Conservation (phyloP, 208 protist genomes). For the Leishmania mexicana region DNA sequence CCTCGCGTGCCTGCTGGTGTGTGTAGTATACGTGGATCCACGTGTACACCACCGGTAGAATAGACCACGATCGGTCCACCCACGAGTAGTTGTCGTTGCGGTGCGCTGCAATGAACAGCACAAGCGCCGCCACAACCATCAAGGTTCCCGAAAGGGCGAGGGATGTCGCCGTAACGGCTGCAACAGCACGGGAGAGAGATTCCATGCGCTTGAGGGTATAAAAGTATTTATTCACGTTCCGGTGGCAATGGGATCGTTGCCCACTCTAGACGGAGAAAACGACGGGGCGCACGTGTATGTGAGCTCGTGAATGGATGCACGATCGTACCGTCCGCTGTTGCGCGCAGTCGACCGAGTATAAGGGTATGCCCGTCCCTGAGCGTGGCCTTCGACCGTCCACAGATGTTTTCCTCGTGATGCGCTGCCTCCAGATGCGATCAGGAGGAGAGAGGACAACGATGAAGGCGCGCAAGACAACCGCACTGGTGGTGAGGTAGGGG, state of each 20-base stretch:
- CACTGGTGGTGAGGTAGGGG: too few relatives aligned
- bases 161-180: constrained; percentile 18
- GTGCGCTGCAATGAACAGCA: constrained; percentile 55
- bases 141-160: constrained; percentile 33
- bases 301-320: background rate
- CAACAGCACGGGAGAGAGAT: background rate
- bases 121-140: constrained; percentile 46
- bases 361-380: background rate
- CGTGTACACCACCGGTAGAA: constrained; percentile 69
- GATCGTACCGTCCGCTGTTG: background rate
- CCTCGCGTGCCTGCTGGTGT: background rate
- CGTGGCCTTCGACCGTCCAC: background rate
- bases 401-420: background rate
- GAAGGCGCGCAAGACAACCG: background rate
- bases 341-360: background rate
- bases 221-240: background rate
- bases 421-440: background rate
- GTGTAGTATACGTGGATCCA: constrained; percentile 65
- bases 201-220: constrained; percentile 1
- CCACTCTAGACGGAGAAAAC: background rate
- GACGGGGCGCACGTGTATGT: background rate
- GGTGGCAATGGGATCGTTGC: background rate
- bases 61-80: constrained; percentile 83
- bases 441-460: background rate
- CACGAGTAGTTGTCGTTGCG: constrained; percentile 78